These are phyloP conservation scores for Amanita molliuscula DNA, from an alignment of 768 basidiomycete species.

Conservation along the genomic window DNA sequence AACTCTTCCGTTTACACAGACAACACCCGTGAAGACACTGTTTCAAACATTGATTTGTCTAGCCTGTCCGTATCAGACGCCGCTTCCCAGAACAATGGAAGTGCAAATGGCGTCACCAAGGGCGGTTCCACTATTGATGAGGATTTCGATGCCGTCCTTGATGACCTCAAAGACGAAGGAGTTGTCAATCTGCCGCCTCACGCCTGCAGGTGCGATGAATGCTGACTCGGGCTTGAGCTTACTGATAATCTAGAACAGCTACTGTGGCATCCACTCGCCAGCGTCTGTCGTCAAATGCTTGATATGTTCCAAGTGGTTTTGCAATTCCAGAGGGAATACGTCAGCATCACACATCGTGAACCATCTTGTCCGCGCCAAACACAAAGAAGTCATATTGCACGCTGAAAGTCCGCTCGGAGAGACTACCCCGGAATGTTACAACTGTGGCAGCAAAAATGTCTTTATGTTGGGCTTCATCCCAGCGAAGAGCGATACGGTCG, in stretches of 20 bases:
- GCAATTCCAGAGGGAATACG: slow-evolving; percentile 96
- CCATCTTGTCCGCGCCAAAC: slow-evolving; percentile 97
- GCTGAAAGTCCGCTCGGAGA: slow-evolving; percentile 93
- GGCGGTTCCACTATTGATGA: slow-evolving; percentile 45
- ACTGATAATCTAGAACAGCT: slow-evolving; percentile 35
- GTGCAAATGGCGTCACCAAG: slow-evolving; percentile 22
- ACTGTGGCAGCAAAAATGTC: slow-evolving; percentile 98
- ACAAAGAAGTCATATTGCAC: slow-evolving; percentile 97
- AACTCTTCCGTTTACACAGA: slow-evolving; percentile 74
- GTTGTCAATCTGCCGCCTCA: slow-evolving; percentile 79
- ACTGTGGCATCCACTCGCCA: slow-evolving; percentile 97
- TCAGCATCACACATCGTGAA: slow-evolving; percentile 99
- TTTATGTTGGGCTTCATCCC: slow-evolving; percentile 99
- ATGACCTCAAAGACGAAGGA: slow-evolving; percentile 78
- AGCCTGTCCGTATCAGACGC: slow-evolving; percentile 56
- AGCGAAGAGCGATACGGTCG: slow-evolving; percentile 97
- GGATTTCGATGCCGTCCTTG: slow-evolving; percentile 83
- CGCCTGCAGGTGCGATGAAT: slow-evolving; percentile 73
- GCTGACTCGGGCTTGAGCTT: background rate
- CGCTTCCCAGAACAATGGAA: slow-evolving; percentile 29
- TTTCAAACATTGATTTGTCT: slow-evolving; percentile 55
- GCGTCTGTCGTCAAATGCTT: slow-evolving; percentile 95
- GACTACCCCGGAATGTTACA: slow-evolving; percentile 98
- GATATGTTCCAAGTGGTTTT: slow-evolving; percentile 93
- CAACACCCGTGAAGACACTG: slow-evolving; percentile 44